A percentile compares a stretch with the other conserved stretches of the same genome.
phyloP scores from a whole-genome alignment of 164 flowering plant species.

The Annona cherimola region DNA sequence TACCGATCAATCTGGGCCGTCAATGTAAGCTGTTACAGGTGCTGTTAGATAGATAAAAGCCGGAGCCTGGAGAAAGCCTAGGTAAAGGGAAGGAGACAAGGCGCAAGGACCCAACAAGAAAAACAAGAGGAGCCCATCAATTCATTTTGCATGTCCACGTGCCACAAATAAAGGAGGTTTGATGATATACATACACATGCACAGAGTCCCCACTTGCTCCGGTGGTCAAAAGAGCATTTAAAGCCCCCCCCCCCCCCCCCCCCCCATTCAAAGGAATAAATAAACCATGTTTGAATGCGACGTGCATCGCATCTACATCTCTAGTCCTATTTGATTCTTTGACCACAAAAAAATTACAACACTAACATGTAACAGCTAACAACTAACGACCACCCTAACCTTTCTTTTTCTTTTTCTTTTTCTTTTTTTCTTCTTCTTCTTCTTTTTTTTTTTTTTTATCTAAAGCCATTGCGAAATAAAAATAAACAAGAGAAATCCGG shows the following conservation, averaged over 20 bases:
- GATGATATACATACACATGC: background rate
- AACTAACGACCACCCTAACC: too few species aligned
- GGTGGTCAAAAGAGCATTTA: conserved; percentile 26
- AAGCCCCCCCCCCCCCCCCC: conserved; percentile 8
- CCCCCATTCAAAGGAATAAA: conserved; percentile 19
- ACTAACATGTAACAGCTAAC: background rate
- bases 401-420: too few species aligned
- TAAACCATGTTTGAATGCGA: conserved; percentile 21
- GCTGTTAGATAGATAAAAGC: background rate
- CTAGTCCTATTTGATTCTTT: conserved; percentile 7
- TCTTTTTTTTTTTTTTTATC: too few species aligned
- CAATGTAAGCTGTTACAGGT: background rate
- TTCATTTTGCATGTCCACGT: background rate
- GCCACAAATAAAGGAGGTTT: background rate
- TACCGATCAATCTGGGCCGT: conserved; percentile 9
- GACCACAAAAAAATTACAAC: background rate
- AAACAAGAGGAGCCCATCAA: background rate
- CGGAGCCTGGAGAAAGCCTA: background rate
- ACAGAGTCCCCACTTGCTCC: background rate
- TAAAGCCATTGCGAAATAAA: too few species aligned
- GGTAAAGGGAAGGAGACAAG: background rate
- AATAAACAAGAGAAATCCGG: too few species aligned
- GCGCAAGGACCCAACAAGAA: background rate
- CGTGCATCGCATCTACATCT: conserved; percentile 10
- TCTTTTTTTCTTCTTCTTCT: too few species aligned